A percentile compares a stretch with the other conserved stretches of the same genome.
phyloP scores from a whole-genome alignment of 2,329 filamentous ascomycete species.

The Nannizzia gypsea region DNA sequence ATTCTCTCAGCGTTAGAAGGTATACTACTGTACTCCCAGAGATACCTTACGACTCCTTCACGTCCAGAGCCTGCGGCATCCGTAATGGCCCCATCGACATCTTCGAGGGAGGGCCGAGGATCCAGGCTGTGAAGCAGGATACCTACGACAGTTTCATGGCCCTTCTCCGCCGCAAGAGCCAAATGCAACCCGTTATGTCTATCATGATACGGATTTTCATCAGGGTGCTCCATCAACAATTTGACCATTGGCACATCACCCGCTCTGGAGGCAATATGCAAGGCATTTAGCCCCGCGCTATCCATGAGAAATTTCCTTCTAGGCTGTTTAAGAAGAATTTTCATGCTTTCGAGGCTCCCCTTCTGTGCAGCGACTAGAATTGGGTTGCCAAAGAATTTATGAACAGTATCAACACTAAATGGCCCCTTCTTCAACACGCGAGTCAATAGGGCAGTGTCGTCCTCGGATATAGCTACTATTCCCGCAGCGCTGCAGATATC shows the following conservation, averaged over 20 bases:
- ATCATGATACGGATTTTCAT: background rate
- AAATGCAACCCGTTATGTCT: background rate
- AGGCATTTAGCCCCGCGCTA: background rate
- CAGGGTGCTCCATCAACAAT: background rate
- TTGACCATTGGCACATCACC: background rate
- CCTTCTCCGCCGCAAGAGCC: background rate
- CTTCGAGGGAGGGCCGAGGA: background rate
- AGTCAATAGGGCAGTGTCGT: background rate
- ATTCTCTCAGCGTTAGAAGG: background rate
- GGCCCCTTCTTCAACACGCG: background rate
- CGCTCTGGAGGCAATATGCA: background rate
- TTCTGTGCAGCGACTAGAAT: background rate
- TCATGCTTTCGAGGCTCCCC: background rate
- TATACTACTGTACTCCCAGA: background rate
- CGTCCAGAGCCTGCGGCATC: background rate
- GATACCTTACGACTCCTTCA: background rate
- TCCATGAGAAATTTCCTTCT: background rate
- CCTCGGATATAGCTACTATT: background rate
- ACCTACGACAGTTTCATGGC: background rate
- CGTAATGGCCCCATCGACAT: background rate
- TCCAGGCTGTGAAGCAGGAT: background rate
- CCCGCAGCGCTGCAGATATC: background rate
- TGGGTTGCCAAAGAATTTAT: background rate
- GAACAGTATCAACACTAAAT: background rate
- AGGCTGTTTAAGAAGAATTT: background rate